Base-by-base conservation (phyloP, 306 rosid genomes). In the Ziziphus jujuba region DNA sequence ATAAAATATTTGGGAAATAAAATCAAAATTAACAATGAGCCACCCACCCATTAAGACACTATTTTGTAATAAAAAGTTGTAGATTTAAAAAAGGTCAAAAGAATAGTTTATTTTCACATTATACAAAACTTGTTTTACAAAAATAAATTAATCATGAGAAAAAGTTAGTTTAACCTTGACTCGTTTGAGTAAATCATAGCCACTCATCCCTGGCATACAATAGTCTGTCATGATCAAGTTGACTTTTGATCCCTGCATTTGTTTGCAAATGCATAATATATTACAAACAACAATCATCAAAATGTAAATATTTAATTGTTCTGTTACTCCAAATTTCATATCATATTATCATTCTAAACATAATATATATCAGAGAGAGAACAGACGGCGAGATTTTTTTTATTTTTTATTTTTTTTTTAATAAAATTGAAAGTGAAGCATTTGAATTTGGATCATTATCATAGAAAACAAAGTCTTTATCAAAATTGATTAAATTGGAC, bases 201-300 rank as follows among this genome's bases (percentile, higher is more conserved):
- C 99, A 81, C 82, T 93, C 95, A 93, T 93, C 67, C 99, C 99
- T 49, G 99, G 97, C 99, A 93, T 93, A 85, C 96, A 93, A 78
- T 78, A 93, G 74, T 93, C 99, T n/a, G 99, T 93, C 97, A 93
- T 93, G 90, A 93, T 93, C 83, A 93, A 71, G 78, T 93, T 88
- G 86, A 90, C 96, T 83, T 93, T 93, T 52, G 79, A 76, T 76
- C 77, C 95, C 96, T 93, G 91, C 78, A 76, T 45, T 55, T 48
- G 56, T 6, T 38, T 38, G 9, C 44, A 38, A 38, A 38, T 8
- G 3, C 15, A 36, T 36, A 40, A 40, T 40, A 40, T 40, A 40
- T 10, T 40, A 40, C 45, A 1, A 1, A 9, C 10, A 9, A 56
- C 5, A 24, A 56, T 14, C 6, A 52, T 21, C 21, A 53, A 35